phyloP scores from a whole-genome alignment of 1,139 yeast genomes.

The Suhomyces maxii region DNA sequence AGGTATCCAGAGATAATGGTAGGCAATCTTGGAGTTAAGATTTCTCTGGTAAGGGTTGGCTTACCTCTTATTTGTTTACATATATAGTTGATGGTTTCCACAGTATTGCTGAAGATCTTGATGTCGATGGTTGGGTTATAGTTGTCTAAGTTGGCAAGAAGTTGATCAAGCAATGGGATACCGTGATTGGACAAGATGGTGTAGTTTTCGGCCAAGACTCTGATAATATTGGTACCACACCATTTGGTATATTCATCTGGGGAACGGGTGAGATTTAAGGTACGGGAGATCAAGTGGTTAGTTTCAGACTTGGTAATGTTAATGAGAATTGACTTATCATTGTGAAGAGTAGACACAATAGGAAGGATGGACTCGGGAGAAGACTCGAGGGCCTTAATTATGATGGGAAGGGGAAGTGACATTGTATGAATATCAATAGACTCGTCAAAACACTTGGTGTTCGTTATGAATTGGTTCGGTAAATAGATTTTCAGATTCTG shows the following conservation, averaged over 20 bases:
- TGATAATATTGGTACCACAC: conserved; percentile 61
- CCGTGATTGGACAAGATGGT: conserved; percentile 61
- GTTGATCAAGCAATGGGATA: conserved; percentile 50
- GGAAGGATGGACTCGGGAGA: conserved; percentile 39
- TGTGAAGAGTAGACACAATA: conserved; percentile 30
- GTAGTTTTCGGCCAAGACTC: conserved; percentile 53
- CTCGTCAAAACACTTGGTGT: no score
- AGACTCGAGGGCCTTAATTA: conserved; percentile 36
- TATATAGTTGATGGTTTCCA: conserved; percentile 49
- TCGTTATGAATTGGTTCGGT: neutral
- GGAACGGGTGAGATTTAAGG: conserved; percentile 54
- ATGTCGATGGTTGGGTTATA: conserved; percentile 42
- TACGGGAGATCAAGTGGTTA: conserved; percentile 56
- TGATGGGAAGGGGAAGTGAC: conserved; percentile 36
- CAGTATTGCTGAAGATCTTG: conserved; percentile 48
- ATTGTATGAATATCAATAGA: conserved; percentile 12
- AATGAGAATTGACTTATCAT: conserved; percentile 33
- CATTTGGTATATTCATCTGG: conserved; percentile 52
- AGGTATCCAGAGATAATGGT: conserved; percentile 58
- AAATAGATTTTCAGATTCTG: neutral
- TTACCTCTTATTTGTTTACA: conserved; percentile 69
- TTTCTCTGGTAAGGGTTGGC: conserved; percentile 80
- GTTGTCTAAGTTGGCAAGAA: conserved; percentile 58
- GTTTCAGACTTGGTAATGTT: conserved; percentile 51
- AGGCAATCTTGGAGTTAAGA: conserved; percentile 77